These are phyloP conservation scores for Agaricus subrufescens DNA, from an alignment of 768 basidiomycete genomes.

Conservation along the genomic window DNA sequence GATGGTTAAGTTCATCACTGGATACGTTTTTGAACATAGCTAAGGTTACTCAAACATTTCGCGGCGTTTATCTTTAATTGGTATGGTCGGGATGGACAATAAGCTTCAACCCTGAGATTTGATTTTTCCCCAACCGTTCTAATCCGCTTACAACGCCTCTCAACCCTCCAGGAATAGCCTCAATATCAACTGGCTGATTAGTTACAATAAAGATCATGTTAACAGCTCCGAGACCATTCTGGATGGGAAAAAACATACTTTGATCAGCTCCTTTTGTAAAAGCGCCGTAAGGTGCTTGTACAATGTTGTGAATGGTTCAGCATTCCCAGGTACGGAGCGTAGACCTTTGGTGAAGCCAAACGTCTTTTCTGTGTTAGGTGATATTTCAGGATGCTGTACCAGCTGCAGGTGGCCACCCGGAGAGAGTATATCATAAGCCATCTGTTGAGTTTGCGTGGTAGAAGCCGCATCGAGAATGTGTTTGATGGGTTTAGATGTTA, in stretches of 20 bases:
- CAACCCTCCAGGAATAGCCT: slow-evolving; percentile 8
- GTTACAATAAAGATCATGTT: not conserved
- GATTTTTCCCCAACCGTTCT: slow-evolving; percentile 7
- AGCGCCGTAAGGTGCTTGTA: slow-evolving; percentile 19
- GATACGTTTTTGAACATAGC: no score
- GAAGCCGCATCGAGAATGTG: slow-evolving; percentile 25
- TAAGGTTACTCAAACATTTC: not conserved
- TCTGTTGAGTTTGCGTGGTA: slow-evolving; percentile 29
- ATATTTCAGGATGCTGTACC: not conserved
- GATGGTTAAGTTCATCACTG: no score
- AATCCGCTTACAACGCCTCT: slow-evolving; percentile 9
- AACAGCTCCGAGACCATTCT: not conserved
- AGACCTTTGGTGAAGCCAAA: slow-evolving; percentile 18
- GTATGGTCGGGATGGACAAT: slow-evolving; percentile 10
- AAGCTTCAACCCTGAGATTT: slow-evolving; percentile 13
- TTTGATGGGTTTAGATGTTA: slow-evolving; percentile 12
- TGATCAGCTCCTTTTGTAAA: slow-evolving; percentile 28
- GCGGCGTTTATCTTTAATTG: not conserved
- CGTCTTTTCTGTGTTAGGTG: not conserved
- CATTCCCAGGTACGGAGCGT: slow-evolving; percentile 16
- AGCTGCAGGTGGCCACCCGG: slow-evolving; percentile 27
- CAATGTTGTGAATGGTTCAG: slow-evolving; percentile 15
- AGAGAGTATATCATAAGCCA: slow-evolving; percentile 28
- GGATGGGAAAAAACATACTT: slow-evolving; percentile 20
- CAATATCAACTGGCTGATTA: not conserved